Conservation (phyloP, 169 alveolate genomes). For the Plasmodium falciparum region DNA sequence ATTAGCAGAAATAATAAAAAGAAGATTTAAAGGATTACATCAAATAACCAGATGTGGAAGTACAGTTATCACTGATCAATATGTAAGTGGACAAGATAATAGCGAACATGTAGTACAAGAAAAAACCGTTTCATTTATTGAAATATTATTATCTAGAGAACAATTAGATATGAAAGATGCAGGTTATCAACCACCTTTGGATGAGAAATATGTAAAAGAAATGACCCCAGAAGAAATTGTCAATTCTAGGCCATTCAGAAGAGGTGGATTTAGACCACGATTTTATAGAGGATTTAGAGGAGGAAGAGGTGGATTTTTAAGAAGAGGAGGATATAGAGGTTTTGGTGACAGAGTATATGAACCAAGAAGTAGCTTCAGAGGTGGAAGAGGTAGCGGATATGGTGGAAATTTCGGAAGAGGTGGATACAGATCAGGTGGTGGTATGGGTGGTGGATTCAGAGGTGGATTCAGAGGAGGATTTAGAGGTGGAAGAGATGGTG, state of each 20-base stretch:
- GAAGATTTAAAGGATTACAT: constrained; percentile 90
- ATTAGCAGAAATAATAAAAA: constrained; percentile 90
- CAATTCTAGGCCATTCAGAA: constrained; percentile 71
- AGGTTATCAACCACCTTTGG: constrained; percentile 89
- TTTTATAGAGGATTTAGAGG: constrained; percentile 76
- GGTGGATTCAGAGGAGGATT: constrained; percentile 70
- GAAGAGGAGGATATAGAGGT: constrained; percentile 77
- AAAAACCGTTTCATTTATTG: constrained; percentile 85
- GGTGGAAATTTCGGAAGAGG: constrained; percentile 78
- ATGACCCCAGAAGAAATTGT: constrained; percentile 79
- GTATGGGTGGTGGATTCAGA: constrained; percentile 56
- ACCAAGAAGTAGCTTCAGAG: constrained; percentile 71
- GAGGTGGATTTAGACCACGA: constrained; percentile 76
- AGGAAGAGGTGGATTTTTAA: constrained; percentile 73
- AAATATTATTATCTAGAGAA: constrained; percentile 82
- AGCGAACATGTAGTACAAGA: constrained; percentile 83
- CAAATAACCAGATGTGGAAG: constrained; percentile 86
- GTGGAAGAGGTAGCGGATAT: constrained; percentile 77
- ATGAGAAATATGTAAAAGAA: constrained; percentile 84
- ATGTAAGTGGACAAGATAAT: constrained; percentile 89
- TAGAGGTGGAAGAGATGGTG: constrained; percentile 79
- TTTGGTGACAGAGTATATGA: constrained; percentile 76
- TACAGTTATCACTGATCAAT: constrained; percentile 83
- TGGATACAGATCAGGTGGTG: constrained; percentile 42
- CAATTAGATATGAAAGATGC: constrained; percentile 79